Evolutionary conservation across 2,329 filamentous ascomycete species (phyloP).

Genomic region (Penicillium janthinellum): DNA sequence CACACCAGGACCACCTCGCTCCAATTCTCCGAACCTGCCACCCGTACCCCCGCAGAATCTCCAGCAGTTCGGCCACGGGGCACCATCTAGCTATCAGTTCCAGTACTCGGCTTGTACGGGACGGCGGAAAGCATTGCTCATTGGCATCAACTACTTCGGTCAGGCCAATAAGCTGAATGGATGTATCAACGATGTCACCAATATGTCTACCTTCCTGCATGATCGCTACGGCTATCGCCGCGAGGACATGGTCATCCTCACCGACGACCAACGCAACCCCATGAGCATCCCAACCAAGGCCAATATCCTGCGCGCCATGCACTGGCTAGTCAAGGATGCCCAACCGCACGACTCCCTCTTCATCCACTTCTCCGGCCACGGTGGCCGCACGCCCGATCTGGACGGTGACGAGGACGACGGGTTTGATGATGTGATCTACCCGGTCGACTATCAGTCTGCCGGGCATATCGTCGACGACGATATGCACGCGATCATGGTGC

Average conservation of each 20-base stretch:
- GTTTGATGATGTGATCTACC: conserved; percentile 77
- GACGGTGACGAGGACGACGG: conserved; percentile 77
- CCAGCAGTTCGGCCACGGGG: conserved; percentile 77
- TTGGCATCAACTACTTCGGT: conserved; percentile 95
- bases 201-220: conserved; percentile 89
- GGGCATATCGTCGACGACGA: conserved; percentile 78
- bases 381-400: conserved; percentile 71
- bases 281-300: conserved; percentile 95
- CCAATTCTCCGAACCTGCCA: conserved; percentile 57
- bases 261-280: conserved; percentile 94
- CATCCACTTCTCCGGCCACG: conserved; percentile 91
- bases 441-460: conserved; percentile 68
- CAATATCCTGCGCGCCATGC: conserved; percentile 93
- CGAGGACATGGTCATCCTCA: conserved; percentile 96
- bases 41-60: conserved; percentile 66
- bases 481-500: conserved; percentile 76
- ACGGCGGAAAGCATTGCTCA: conserved; percentile 80
- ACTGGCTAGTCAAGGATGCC: conserved; percentile 96
- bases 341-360: conserved; percentile 91
- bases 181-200: conserved; percentile 96
- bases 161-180: conserved; percentile 85
- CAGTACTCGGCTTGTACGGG: conserved; percentile 92
- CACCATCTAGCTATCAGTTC: conserved; percentile 79
- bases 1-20: conserved; percentile 54
- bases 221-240: conserved; percentile 85